Conservation (phyloP, 345 rosid genomes). For the Mangifera indica region DNA sequence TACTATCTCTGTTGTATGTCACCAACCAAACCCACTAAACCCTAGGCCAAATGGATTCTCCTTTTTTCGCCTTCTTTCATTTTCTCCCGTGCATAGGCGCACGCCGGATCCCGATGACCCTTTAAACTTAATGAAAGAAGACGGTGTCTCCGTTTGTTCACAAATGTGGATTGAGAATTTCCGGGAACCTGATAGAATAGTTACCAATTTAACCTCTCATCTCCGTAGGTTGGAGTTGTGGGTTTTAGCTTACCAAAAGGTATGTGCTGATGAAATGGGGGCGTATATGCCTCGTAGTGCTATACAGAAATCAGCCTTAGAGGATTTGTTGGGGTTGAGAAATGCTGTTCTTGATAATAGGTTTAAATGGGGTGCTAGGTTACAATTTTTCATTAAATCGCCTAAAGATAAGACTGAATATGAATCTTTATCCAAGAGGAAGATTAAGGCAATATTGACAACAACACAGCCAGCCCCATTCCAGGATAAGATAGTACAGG, state of each 20-base stretch:
- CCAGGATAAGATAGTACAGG: conserved; percentile 97
- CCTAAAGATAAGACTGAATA: conserved; percentile 88
- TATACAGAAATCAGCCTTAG: conserved; percentile 69
- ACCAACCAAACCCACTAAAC: conserved; percentile 23
- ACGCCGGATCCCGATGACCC: conserved; percentile 83
- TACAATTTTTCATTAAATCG: conserved; percentile 80
- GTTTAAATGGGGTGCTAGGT: conserved; percentile 95
- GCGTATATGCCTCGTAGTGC: conserved; percentile 86
- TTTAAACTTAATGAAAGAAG: conserved; percentile 76
- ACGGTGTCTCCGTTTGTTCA: conserved; percentile 86
- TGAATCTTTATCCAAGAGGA: conserved; percentile 83
- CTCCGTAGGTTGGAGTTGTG: conserved; percentile 84
- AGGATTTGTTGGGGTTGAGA: conserved; percentile 75
- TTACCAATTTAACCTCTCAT: conserved; percentile 58
- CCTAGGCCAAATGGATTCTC: conserved; percentile 26
- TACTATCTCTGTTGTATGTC: conserved; percentile 2
- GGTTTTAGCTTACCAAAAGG: conserved; percentile 95
- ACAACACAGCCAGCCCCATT: conserved; percentile 85
- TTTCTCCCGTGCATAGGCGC: conserved; percentile 48
- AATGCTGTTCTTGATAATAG: conserved; percentile 93
- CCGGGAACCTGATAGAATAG: conserved; percentile 50
- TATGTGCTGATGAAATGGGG: conserved; percentile 80
- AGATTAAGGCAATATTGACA: conserved; percentile 83
- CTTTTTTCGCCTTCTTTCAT: conserved; percentile 51
- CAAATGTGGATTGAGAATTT: conserved; percentile 88